Evolutionary conservation across 306 rosid species (phyloP), one percentile per base, ranked within the genome.

Genomic region (Medicago lupulina): DNA sequence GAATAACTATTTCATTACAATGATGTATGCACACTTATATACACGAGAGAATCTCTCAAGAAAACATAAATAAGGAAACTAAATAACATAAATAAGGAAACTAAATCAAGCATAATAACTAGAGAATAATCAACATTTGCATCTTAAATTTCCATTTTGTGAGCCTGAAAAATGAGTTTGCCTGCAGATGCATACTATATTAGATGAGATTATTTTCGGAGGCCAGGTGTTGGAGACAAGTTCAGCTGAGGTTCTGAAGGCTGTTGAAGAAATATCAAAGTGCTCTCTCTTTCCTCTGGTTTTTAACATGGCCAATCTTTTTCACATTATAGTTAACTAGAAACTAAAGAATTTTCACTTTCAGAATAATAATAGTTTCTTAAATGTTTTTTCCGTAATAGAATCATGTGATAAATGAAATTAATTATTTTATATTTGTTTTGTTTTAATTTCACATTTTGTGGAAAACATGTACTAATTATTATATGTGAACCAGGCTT

Each of bases 201-300:
- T 95, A 65, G 99, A 92, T 82, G 97, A 92, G 85, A 90, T 90
- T 60, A 73, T 95, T 73, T 88, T 93, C 44, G 99, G 99, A 73
- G 97, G 98, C 55, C 97, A 88, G 82, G 97, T 95, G 58, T 80
- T 95, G 77, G 99, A 95, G 86, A 92, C 96, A 69, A 90, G 86
- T 88, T 95, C 99, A 64, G 73, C 85, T 8, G 97, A 90, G 89
- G 96, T 92, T 84, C 44, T 88, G 83, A 95, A 88, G 87, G 93
- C 92, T 53, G 83, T 90, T 67, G 97, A 92, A 86, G 97, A 95
- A 80, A 89, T 92, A 80, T 80, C 97, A 70, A 95, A 77, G 99
- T 92, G 75, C 78, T 14, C 47, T 70, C 53, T 77, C 86, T 67
- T 63, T 74, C 81, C 79, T 44, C 60, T 54, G 15, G 70, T 44